Base-by-base conservation (phyloP, 1,284 basidiomycete species). In the Thecaphora thlaspeos region DNA sequence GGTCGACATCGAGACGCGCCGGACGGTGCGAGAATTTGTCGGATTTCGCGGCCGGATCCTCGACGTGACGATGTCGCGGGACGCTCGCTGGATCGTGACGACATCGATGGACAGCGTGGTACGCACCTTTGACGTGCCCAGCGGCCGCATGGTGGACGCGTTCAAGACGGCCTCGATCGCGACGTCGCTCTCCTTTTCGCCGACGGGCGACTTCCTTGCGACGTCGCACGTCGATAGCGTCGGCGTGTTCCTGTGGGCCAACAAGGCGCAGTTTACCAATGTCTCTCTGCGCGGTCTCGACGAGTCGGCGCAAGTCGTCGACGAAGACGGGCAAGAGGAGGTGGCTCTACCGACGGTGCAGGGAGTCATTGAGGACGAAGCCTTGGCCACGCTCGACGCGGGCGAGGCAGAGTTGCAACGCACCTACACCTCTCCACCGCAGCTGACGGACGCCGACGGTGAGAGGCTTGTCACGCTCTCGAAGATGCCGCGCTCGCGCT, bases 211-310 rank as follows among this genome's bases (percentile, higher is more conserved):
- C 78, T 98, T 99, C 80, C 80, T 99, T 51, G 95, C 95, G 0
- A 95, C 93, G 2, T 83, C 90, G 0, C 95, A 99, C 78, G 87
- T 94, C 3, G 93, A 95, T 73, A 91, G 87, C 55, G 87, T 96
- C 41, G 95, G 93, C 5, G 84, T 99, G 4, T 93, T 89, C 77
- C 83, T 99, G 14, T 99, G 95, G 92, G 91, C 92, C 19, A 98
- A 99, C 79, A 87, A 91, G 51, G 90, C 92, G 17, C 94, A 96
- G 75, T 97, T 93, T 77, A 80, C 86, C 0, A 89, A 94, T 51
- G 84, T 96, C 10, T 83, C 91, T 1, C 85, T 95, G 74, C 86
- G 87, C 61, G 87, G 86, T 46, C 83, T 94, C 17, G 82, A 85
- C 38, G 89, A 93, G 61, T 85, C 87, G 32, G 87, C 90, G 47